These are phyloP conservation scores for Platanus orientalis DNA, from an alignment of 164 flowering plant species.

Conservation along the genomic window DNA sequence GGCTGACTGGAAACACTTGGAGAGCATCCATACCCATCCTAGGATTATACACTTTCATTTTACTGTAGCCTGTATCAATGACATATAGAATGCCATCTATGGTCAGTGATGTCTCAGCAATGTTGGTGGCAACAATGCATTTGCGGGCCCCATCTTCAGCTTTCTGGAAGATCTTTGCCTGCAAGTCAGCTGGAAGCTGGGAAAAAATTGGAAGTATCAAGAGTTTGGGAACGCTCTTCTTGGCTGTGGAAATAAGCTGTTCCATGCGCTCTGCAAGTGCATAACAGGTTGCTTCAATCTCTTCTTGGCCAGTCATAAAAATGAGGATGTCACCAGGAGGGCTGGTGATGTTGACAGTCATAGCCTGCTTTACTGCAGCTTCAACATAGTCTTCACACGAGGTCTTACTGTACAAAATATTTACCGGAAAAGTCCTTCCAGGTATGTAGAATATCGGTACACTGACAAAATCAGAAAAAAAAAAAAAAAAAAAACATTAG, in stretches of 20 bases:
- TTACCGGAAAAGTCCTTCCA: slow-evolving; percentile 91
- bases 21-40: slow-evolving; percentile 98
- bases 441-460: slow-evolving; percentile 90
- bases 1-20: slow-evolving; percentile 84
- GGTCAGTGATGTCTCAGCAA: slow-evolving; percentile 94
- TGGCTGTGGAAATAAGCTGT: slow-evolving; percentile 62
- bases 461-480: slow-evolving; percentile 33
- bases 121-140: slow-evolving; percentile 96
- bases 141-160: slow-evolving; percentile 97
- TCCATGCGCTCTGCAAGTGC: slow-evolving; percentile 90
- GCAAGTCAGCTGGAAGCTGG: slow-evolving; percentile 96
- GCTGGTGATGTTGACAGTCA: slow-evolving; percentile 86
- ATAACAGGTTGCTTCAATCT: slow-evolving; percentile 94
- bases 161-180: slow-evolving; percentile 90
- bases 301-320: slow-evolving; percentile 99
- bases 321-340: slow-evolving; percentile 94
- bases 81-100: slow-evolving; percentile 94
- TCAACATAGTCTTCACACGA: slow-evolving; percentile 95
- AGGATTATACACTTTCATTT: slow-evolving; percentile 92
- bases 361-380: slow-evolving; percentile 95
- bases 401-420: slow-evolving; percentile 66
- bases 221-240: slow-evolving; percentile 66
- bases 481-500: neutral
- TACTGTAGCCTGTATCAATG: slow-evolving; percentile 89
- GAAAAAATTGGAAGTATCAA: slow-evolving; percentile 91